Evolutionary conservation across 2,329 filamentous ascomycete genomes (phyloP).

Genomic region (Coleophoma crateriformis): DNA sequence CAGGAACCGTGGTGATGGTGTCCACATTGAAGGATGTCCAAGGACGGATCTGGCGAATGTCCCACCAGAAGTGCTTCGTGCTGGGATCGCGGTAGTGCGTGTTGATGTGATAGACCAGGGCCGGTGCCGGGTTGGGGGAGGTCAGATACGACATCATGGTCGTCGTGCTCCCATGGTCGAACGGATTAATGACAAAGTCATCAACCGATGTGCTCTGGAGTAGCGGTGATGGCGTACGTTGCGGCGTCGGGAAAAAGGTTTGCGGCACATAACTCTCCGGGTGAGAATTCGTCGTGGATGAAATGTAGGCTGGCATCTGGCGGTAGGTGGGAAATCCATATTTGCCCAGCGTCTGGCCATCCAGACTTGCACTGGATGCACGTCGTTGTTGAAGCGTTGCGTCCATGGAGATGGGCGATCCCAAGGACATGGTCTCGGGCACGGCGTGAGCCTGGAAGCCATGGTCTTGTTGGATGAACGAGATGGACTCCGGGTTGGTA

Average conservation of each 20-base stretch:
- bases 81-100: constrained; percentile 60
- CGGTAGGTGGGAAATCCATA: constrained; percentile 84
- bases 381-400: constrained; percentile 45
- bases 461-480: constrained; percentile 26
- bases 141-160: constrained; percentile 77
- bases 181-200: constrained; percentile 24
- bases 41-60: constrained; percentile 77
- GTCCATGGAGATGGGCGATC: constrained; percentile 23
- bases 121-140: constrained; percentile 72
- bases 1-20: constrained; percentile 67
- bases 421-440: constrained; percentile 11
- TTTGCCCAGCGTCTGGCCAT: constrained; percentile 58
- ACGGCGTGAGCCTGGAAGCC: constrained; percentile 17
- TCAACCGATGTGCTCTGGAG: constrained; percentile 23
- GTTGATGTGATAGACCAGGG: constrained; percentile 73
- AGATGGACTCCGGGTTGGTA: constrained; percentile 53
- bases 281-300: constrained; percentile 23
- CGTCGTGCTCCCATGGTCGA: constrained; percentile 42
- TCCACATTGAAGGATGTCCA: constrained; percentile 76
- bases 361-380: constrained; percentile 62
- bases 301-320: constrained; percentile 56
- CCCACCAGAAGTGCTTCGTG: constrained; percentile 92
- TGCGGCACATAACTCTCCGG: constrained; percentile 42
- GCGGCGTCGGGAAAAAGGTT: constrained; percentile 24
- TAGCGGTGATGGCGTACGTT: constrained; percentile 39